Evolutionary conservation across 208 protist species (phyloP), one percentile per base, ranked within the genome.

Genomic region (Acanthamoeba royreba): DNA sequence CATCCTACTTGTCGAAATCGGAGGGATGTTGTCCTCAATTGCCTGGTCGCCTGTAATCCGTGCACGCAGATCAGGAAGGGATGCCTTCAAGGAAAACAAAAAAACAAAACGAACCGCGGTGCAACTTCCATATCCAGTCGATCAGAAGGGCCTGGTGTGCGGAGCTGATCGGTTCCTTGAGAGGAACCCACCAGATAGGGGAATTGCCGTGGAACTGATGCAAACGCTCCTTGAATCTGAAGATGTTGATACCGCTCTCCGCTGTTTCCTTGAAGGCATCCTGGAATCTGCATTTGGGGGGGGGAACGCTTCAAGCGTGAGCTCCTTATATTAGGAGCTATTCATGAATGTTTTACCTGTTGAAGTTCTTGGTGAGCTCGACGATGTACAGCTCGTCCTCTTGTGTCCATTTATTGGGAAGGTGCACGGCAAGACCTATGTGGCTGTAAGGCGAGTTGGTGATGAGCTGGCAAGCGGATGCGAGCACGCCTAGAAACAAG

Each of bases 311-410:
- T 5, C 55, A 66, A 5, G 19, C 55, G 5, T 5, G 25, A 66
- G 9, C 9, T 8, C n/a, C n/a, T n/a, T 28, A 22, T 17, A 61
- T 17, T 28, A 61, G 52, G 19, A 61, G 52, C 17, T 28, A 22
- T 17, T 28, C 19, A 61, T 28, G 52, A 22, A 61, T 17, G 19
- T 28, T 17, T 17, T 61, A 81, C 69, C 42, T 33, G 69, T 81
- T 81, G 42, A 81, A 81, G 42, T 81, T 81, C 42, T 47, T 81
- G 69, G 69, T 81, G 69, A 81, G 69, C 28, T 81, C 69, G 9
- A 81, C 69, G 13, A 81, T 47, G 69, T 81, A 81, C 17, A 81
- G 42, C 15, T 81, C 42, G 35, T 19, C 22, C 42, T 81, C 69
- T 25, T 81, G 33, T 1, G 69, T 81, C 69, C 69, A 81, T n/a